phyloP scores from a whole-genome alignment of 768 basidiomycete genomes.

The Tulasnella calospora region DNA sequence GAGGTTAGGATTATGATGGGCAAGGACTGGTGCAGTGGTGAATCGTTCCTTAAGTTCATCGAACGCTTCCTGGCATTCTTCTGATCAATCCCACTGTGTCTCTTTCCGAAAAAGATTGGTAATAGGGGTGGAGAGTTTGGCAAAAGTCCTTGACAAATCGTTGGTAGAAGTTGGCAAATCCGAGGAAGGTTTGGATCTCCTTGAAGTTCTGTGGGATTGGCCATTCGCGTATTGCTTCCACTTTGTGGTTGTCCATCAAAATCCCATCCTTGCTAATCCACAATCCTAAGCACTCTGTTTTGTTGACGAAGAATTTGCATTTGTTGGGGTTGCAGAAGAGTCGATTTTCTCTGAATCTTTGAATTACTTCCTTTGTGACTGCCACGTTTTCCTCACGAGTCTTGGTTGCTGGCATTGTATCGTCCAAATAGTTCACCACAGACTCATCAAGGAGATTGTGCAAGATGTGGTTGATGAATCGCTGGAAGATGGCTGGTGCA shows the following conservation, averaged over 20 bases:
- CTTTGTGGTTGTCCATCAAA: constrained; percentile 33
- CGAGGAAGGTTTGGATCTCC: no score
- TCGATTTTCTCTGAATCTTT: constrained; percentile 23
- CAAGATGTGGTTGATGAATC: no score
- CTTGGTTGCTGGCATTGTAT: no score
- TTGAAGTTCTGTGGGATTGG: constrained; percentile 29
- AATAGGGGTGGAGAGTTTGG: constrained; percentile 27
- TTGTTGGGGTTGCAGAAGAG: no score
- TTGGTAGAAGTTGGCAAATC: no score
- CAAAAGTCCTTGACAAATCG: constrained; percentile 29
- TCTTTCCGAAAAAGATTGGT: background rate
- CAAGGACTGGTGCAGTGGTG: constrained; percentile 28
- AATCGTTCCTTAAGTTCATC: constrained; percentile 15
- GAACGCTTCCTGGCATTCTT: background rate
- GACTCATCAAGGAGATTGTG: no score
- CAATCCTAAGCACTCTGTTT: no score
- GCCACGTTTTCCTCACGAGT: constrained; percentile 21
- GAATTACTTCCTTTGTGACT: constrained; percentile 28
- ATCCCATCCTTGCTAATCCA: no score
- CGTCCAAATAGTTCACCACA: no score
- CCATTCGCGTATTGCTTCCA: constrained; percentile 32
- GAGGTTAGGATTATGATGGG: constrained; percentile 15
- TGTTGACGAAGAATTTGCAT: no score
- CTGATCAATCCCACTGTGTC: background rate
- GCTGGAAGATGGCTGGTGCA: no score